A percentile compares a stretch with the other conserved stretches of the same genome.
These are phyloP conservation scores for Tolypocladium sp. DNA, from an alignment of 2,329 filamentous ascomycete species.

Conservation along the genomic window DNA sequence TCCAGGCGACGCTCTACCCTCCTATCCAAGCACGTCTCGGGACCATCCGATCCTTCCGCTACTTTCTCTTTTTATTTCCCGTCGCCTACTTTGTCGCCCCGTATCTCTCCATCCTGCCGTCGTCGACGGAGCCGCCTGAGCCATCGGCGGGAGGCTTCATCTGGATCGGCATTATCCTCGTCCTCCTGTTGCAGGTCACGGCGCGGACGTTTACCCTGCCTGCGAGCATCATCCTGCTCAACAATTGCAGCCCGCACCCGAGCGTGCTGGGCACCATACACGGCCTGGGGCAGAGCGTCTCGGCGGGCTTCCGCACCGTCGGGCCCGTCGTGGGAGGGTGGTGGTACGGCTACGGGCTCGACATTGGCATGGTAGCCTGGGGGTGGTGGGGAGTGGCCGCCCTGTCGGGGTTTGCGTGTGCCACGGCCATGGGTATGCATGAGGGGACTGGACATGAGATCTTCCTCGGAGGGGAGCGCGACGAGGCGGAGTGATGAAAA, in stretches of 20 bases:
- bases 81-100: conserved; percentile 61
- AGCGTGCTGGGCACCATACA: conserved; percentile 38
- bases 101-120: conserved; percentile 60
- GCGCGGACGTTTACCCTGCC: conserved; percentile 55
- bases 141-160: conserved; percentile 45
- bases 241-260: conserved; percentile 38
- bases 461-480: conserved; percentile 47
- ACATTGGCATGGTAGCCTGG: conserved; percentile 45
- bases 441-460: conserved; percentile 60
- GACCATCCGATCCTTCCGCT: conserved; percentile 57
- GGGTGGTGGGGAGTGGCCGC: conserved; percentile 48
- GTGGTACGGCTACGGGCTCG: conserved; percentile 50
- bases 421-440: conserved; percentile 44
- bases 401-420: conserved; percentile 38
- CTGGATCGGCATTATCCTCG: conserved; percentile 55
- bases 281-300: conserved; percentile 47
- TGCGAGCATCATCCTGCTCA: conserved; percentile 35
- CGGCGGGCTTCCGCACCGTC: conserved; percentile 47
- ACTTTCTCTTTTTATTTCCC: conserved; percentile 63
- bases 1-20: conserved; percentile 57
- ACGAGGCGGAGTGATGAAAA: not conserved
- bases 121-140: conserved; percentile 33
- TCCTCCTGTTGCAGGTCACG: conserved; percentile 56
- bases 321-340: conserved; percentile 51
- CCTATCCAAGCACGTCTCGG: conserved; percentile 58